Evolutionary conservation across 805 yeast species (phyloP).

Genomic region (Pichia pseudocactophila): DNA sequence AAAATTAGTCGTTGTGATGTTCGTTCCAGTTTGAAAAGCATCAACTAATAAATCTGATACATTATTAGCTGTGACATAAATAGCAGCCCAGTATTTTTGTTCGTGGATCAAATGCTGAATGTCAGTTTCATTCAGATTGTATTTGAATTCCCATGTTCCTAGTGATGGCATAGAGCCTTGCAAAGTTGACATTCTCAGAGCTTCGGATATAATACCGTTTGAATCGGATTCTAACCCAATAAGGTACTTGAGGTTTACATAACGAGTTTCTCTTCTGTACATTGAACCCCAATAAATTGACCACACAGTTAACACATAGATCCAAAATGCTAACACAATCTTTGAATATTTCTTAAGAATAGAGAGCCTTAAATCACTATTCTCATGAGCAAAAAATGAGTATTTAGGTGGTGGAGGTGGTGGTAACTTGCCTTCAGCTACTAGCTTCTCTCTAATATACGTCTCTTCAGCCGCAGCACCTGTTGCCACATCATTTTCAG

Average conservation of each 20-base stretch:
- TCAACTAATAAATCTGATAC: conserved; percentile 32
- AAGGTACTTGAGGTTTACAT: conserved; percentile 29
- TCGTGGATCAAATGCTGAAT: conserved; percentile 38
- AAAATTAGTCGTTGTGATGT: conserved; percentile 21
- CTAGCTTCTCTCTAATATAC: conserved; percentile 1
- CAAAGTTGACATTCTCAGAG: conserved; percentile 16
- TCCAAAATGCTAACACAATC: conserved; percentile 24
- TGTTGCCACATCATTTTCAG: conserved; percentile 14
- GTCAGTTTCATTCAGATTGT: conserved; percentile 28
- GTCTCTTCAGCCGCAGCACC: conserved; percentile 11
- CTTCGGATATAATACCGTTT: conserved; percentile 25
- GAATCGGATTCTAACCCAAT: conserved; percentile 32
- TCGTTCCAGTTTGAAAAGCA: conserved; percentile 32
- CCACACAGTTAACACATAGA: conserved; percentile 31
- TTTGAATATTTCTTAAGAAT: conserved; percentile 12
- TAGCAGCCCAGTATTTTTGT: conserved; percentile 55
- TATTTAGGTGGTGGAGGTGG: conserved; percentile 7
- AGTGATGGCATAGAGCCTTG: conserved; percentile 9
- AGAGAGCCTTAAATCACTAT: conserved; percentile 8
- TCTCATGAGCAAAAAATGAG: conserved; percentile 15
- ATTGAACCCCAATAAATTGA: conserved; percentile 44
- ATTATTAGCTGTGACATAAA: conserved; percentile 39
- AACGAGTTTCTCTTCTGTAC: conserved; percentile 25
- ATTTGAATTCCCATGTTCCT: conserved; percentile 32
- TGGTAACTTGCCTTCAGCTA: conserved; percentile 1